A percentile compares a stretch with the other conserved stretches of the same genome.
Conservation (phyloP, 345 rosid genomes). For the Linum trigynum region DNA sequence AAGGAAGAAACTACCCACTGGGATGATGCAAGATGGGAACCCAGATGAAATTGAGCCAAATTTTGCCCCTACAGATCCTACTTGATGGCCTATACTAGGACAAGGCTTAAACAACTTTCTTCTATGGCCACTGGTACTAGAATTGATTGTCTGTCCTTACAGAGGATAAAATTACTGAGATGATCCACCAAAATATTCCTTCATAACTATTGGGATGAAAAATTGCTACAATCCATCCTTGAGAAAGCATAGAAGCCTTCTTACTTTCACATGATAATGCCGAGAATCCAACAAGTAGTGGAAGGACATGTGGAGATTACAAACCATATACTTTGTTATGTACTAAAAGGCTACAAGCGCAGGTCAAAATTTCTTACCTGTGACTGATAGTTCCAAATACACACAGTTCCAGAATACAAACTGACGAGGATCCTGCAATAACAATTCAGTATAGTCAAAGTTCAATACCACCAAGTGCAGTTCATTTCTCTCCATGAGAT, state of each 20-base stretch:
- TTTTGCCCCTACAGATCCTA: too few species aligned
- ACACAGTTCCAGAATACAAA: slow-evolving; percentile 44
- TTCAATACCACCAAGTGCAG: background rate
- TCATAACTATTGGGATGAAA: too few species aligned
- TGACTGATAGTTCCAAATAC: slow-evolving; percentile 56
- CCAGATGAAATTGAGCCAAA: too few species aligned
- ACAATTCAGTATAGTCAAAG: slow-evolving; percentile 2
- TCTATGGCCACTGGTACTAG: background rate
- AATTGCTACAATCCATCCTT: background rate
- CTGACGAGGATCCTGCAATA: slow-evolving; percentile 43
- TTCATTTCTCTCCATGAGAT: too few species aligned
- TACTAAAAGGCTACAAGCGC: background rate
- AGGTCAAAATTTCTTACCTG: slow-evolving; percentile 47
- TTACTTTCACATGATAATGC: background rate
- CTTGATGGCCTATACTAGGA: too few species aligned
- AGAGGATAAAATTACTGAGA: too few species aligned
- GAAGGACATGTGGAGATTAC: background rate
- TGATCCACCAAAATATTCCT: too few species aligned
- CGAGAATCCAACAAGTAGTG: background rate
- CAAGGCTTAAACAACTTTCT: too few species aligned
- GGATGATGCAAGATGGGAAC: too few species aligned
- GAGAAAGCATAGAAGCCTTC: background rate
- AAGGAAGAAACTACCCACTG: too few species aligned
- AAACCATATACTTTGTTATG: too few species aligned
- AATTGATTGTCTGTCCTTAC: background rate